phyloP scores from a whole-genome alignment of 805 yeast species.

The Debaryomyces prosopidis region DNA sequence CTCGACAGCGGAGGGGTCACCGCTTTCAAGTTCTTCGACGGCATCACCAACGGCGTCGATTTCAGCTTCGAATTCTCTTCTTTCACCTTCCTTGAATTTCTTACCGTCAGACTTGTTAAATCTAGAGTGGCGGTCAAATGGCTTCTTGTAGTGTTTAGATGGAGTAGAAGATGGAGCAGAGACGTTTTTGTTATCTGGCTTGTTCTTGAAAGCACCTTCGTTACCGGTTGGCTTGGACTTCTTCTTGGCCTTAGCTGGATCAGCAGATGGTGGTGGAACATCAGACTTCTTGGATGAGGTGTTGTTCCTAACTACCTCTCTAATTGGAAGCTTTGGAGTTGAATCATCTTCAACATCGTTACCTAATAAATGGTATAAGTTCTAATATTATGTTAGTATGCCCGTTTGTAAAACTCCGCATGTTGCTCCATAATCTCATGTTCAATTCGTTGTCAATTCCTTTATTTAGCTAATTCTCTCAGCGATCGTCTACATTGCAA shows the following conservation, averaged over 20 bases:
- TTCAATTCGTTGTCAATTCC: background rate
- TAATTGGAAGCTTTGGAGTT: conserved; percentile 56
- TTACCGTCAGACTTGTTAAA: conserved; percentile 81
- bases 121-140: conserved; percentile 84
- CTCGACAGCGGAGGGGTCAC: conserved; percentile 50
- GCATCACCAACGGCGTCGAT: conserved; percentile 47
- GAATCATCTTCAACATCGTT: conserved; percentile 86
- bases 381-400: conserved; percentile 36
- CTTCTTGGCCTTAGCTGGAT: conserved; percentile 76
- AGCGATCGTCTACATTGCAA: too few relatives aligned
- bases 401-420: background rate
- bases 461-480: background rate
- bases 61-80: conserved; percentile 67
- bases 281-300: conserved; percentile 88
- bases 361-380: conserved; percentile 81
- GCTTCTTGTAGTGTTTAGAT: conserved; percentile 55
- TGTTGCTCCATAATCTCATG: background rate
- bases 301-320: conserved; percentile 77
- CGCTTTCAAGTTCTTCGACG: conserved; percentile 36
- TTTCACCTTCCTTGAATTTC: conserved; percentile 73
- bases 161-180: conserved; percentile 55
- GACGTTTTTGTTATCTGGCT: conserved; percentile 70
- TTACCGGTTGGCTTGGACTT: conserved; percentile 75
- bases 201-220: conserved; percentile 82
- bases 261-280: conserved; percentile 77